These are phyloP conservation scores for Saccharata proteae DNA, from an alignment of 2,329 filamentous ascomycete species.

Conservation along the genomic window DNA sequence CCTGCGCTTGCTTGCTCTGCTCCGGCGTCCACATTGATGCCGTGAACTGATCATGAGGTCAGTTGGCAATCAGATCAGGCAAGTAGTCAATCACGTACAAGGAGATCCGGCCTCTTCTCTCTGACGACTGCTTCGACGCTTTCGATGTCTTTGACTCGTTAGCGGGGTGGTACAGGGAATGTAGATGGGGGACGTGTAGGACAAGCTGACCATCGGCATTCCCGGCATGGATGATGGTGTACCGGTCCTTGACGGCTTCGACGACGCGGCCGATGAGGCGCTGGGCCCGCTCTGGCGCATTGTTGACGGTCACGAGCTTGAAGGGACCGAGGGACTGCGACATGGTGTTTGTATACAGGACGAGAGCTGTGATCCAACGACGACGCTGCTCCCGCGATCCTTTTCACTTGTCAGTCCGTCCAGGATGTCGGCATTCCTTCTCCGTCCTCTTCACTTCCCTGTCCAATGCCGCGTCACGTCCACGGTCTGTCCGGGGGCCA, in stretches of 20 bases:
- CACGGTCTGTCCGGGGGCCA: no score
- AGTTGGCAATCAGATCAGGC: slow-evolving; percentile 1
- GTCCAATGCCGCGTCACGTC: no score
- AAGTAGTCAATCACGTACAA: slow-evolving; percentile 29
- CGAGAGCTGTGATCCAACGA: no score
- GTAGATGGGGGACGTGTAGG: not conserved
- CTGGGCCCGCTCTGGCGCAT: slow-evolving; percentile 52
- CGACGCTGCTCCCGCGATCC: no score
- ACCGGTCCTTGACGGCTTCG: slow-evolving; percentile 49
- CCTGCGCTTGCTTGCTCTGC: slow-evolving; percentile 34
- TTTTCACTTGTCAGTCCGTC: no score
- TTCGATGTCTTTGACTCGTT: slow-evolving; percentile 18
- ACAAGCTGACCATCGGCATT: slow-evolving; percentile 46
- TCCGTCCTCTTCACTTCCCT: no score
- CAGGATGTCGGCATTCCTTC: no score
- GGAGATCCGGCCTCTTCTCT: slow-evolving; percentile 40
- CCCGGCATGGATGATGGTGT: slow-evolving; percentile 49
- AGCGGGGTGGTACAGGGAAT: not conserved
- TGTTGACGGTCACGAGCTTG: slow-evolving; percentile 56
- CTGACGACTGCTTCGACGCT: slow-evolving; percentile 43
- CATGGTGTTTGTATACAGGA: no score
- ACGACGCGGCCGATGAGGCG: slow-evolving; percentile 48
- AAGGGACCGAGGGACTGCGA: slow-evolving; percentile 44
- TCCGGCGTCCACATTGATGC: slow-evolving; percentile 48
- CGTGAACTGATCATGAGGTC: slow-evolving; percentile 36